Base-by-base conservation (phyloP, 106 monocot species). In the Platanthera guangdongensis region DNA sequence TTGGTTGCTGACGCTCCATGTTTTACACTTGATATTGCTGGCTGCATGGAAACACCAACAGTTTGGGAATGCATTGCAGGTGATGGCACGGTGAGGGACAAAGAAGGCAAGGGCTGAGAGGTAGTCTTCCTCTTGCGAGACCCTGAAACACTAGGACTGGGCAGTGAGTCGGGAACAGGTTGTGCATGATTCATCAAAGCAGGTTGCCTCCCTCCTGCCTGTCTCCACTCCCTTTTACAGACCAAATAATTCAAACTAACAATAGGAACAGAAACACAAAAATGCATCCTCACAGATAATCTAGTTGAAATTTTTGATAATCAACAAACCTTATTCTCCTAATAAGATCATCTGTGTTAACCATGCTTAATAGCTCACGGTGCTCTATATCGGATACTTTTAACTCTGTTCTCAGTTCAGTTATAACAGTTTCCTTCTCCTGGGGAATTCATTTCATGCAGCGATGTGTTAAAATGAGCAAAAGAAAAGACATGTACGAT, bases 351-450 rank as follows among this genome's bases (percentile, higher is more conserved):
- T 95, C 95, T 74, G 90, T 83, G 85, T 92, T 92, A 10, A 92
- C 95, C 63, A 77, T 87, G 76, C 77, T 81, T 67, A 92, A 82
- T 3, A 95, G 78, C 74, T 85, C 83, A 52, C 95, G 82, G 76
- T 95, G 92, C 57, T 95, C 95, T 25, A 88, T 83, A 82, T 95
- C 85, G 55, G 95, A 86, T 48, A 95, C 77, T 79, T 90, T 83
- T 70, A 95, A 73, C 76, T 95, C 95, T 79, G 86, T 95, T 68
- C 95, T 83, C 39, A 95, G 86, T 76, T 92, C 92, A 50, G 92
- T 95, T 52, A 95, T 95, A 76, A 95, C 79, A 79, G 83, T 81
- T 81, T 95, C 92, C 77, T 95, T 95, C 68, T 92, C 95, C 95
- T 95, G 74, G 60, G 74, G 32, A 78, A 50, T 74, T 22, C 10